Conservation (phyloP, 257 asterid species). For the Scutellaria baicalensis region DNA sequence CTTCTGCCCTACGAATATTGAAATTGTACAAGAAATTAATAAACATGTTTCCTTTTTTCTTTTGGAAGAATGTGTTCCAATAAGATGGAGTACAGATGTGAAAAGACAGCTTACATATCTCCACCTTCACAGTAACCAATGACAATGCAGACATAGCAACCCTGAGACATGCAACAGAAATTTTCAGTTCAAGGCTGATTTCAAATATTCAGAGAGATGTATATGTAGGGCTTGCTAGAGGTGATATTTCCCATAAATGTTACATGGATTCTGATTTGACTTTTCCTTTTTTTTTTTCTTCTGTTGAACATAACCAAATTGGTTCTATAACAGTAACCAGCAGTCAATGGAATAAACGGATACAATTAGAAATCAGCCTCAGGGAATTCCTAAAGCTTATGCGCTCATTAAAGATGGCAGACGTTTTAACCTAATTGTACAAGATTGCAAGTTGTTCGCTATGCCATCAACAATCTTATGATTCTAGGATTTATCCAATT, state of each 20-base stretch:
- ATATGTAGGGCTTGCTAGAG: not conserved
- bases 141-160: constrained; percentile 91
- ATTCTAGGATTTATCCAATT: not conserved
- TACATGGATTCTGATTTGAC: not conserved
- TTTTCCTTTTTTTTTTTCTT: not conserved
- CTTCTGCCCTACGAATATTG: constrained; percentile 65
- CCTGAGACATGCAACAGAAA: constrained; percentile 39
- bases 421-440: not conserved
- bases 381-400: not conserved
- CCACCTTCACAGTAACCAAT: constrained; percentile 98
- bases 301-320: not conserved
- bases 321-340: not conserved
- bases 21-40: constrained; percentile 9
- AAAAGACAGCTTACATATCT: constrained; percentile 62
- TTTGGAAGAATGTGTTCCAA: not conserved
- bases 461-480: not conserved
- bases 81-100: not conserved
- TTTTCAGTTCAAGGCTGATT: constrained; percentile 1
- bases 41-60: not conserved
- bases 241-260: not conserved
- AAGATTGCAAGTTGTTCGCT: not conserved
- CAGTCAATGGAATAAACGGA: not conserved
- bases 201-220: not conserved
- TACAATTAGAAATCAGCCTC: not conserved
- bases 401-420: not conserved